A percentile compares a stretch with the other conserved stretches of the same genome.
Conservation (phyloP, 768 basidiomycete species). For the Kondoa malvinella region DNA sequence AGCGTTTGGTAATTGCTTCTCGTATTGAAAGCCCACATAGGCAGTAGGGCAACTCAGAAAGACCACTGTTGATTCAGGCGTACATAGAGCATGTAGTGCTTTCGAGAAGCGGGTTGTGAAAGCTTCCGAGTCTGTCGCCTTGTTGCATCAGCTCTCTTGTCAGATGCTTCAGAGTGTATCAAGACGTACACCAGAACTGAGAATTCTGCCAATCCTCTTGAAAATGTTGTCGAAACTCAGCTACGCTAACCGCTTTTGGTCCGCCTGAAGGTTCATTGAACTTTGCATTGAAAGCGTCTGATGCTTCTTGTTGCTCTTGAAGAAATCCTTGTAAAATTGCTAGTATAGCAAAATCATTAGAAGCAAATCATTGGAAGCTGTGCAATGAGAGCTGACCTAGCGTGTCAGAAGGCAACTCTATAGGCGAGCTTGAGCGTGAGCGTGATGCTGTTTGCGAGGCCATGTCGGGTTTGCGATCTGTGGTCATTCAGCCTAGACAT, state of each 20-base stretch:
- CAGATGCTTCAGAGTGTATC: no score
- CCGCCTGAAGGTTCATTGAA: background rate
- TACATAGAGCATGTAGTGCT: background rate
- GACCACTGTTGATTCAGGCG: slow-evolving; percentile 3
- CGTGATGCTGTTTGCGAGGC: background rate
- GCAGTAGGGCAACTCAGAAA: slow-evolving; percentile 20
- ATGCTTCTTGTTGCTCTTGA: background rate
- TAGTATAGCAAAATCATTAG: background rate
- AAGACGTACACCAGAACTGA: background rate
- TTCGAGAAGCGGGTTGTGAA: background rate
- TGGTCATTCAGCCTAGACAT: no score
- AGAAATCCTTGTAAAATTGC: background rate
- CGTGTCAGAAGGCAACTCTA: background rate
- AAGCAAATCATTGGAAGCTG: background rate
- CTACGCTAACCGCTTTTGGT: background rate
- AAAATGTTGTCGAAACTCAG: background rate
- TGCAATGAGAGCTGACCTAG: background rate
- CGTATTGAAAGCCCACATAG: slow-evolving; percentile 19
- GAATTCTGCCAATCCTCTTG: background rate
- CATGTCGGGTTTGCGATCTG: no score
- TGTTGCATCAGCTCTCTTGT: no score
- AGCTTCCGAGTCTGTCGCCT: no score
- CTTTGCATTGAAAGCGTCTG: background rate
- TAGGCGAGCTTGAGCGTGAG: background rate
- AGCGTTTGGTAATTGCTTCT: background rate